Conservation (phyloP, 768 basidiomycete species). For the Kwoniella bestiolae region DNA sequence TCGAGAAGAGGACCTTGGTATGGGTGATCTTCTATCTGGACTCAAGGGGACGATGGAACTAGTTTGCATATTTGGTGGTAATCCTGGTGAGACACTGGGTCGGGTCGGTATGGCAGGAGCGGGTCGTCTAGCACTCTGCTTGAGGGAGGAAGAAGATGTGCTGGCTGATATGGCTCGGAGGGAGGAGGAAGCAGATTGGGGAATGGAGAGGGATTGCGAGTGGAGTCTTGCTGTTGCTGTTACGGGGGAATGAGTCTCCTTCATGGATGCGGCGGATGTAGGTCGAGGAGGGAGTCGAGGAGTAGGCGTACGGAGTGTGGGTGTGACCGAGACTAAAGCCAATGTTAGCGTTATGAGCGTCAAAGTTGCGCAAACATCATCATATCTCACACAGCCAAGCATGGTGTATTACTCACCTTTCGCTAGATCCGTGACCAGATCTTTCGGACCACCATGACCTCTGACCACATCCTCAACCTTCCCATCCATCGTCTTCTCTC, state of each 20-base stretch:
- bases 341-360: too few species aligned
- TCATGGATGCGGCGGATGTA: conserved; percentile 18
- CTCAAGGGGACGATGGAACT: background rate
- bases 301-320: background rate
- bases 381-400: too few species aligned
- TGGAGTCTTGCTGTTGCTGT: conserved; percentile 8
- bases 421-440: conserved; percentile 21
- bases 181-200: conserved; percentile 7
- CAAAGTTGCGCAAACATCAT: too few species aligned
- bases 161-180: conserved; percentile 3
- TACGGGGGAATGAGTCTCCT: background rate
- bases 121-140: conserved; percentile 4
- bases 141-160: background rate
- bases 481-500: conserved; percentile 18
- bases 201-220: conserved; percentile 9
- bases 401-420: conserved; percentile 15
- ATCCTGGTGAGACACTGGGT: background rate
- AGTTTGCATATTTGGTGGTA: background rate
- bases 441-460: conserved; percentile 19
- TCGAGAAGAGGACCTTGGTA: background rate
- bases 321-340: conserved; percentile 9
- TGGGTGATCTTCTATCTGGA: conserved; percentile 12
- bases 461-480: conserved; percentile 28
- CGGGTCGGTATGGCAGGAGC: conserved; percentile 18
- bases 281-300: conserved; percentile 26